Evolutionary conservation across 1,139 yeast species (phyloP), one percentile per base, ranked within the genome.

Genomic region (Suhomyces anneliseae): DNA sequence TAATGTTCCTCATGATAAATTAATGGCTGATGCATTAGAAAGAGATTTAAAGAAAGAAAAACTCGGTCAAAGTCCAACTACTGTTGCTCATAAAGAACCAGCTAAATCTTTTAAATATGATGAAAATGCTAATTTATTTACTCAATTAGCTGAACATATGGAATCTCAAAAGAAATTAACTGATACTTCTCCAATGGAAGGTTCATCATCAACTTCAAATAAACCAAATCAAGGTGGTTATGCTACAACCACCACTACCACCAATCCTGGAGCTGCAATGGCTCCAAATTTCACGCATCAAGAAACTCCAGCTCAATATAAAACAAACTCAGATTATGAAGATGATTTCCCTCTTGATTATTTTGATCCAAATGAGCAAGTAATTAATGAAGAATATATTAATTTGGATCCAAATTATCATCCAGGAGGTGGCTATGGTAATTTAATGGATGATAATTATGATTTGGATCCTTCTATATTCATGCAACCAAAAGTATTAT

Each of bases 11-110:
- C 98, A 93, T 68, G 97, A 93, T 63, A 85, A 88, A 60, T 70
- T 93, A 43, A 92, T 93, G 79, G 84, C 93, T 4, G 99, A 93
- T 66, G 98, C 98, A 0, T 70, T 93, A 46, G 98, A 92, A 66
- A 75, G 99, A 57, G 99, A 93, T 61, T 70, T 92, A 62, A 90
- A 90, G 65, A 85, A 89, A 60, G 97, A 92, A 58, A 65, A 70
- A 40, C 49, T 71, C 34, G 75, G 76, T 44, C 87, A 82, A 54
- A 65, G 67, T 4, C 76, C 89, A 2, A 84, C 92, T 0, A 85
- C 93, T 2, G 68, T 69, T 27, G 78, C 90, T 4, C 65, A 70
- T 15, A 62, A 70, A 44, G 89, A 84, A 51, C 89, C 92, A 0
- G 83, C 92, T 0, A 58, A 79, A 35, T 79, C 87, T 2, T 85